Base-by-base conservation (phyloP, 768 basidiomycete genomes). In the Galerina sulciceps region DNA sequence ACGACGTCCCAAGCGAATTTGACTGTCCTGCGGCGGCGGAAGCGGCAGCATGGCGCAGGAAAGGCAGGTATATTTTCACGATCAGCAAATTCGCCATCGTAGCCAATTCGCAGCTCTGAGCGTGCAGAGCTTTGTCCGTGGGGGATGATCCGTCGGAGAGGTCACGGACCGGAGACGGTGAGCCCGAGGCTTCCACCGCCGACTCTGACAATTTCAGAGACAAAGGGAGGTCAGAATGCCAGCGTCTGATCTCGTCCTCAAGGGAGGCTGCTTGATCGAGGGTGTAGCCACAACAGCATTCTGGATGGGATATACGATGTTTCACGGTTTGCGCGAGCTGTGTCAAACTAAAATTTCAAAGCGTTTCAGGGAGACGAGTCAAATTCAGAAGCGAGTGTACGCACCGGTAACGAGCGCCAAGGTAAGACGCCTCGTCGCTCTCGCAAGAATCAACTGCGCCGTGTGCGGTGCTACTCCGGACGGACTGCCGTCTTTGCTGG, bases 11-110 rank as follows among this genome's bases (percentile, higher is more conserved):
- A 37, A 35, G 38, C n/a, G 6, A 17, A 67, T 52, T 72, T 56
- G 53, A 36, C 58, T 20, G 37, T 31, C 26, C 66, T 57, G 34
- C 37, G 10, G 35, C 37, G 18, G 35, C 48, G 22, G 41, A 34
- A 31, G 50, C 38, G 35, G 53, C 53, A 20, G 46, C 53, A 9
- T 66, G 65, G 3, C 78, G 75, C 59, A 91, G 71, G 71, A 91
- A 89, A 0, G 91, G 90, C n/a, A 85, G 67, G 67, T 87, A 91
- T 6, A 84, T 74, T 70, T 84, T 85, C 61, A 91, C 73, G 53
- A 89, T 75, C 52, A 92, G 68, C 38, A 84, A 73, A 62, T 90
- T 80, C 4, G 86, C 85, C 50, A 83, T 76, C 43, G 89, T 80
- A 0, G 80, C 79, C 48, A 91, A 72, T 62, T 90, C 85, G 71